phyloP scores from a whole-genome alignment of 495 filamentous ascomycete genomes.

The Lasiosphaeria ovina region DNA sequence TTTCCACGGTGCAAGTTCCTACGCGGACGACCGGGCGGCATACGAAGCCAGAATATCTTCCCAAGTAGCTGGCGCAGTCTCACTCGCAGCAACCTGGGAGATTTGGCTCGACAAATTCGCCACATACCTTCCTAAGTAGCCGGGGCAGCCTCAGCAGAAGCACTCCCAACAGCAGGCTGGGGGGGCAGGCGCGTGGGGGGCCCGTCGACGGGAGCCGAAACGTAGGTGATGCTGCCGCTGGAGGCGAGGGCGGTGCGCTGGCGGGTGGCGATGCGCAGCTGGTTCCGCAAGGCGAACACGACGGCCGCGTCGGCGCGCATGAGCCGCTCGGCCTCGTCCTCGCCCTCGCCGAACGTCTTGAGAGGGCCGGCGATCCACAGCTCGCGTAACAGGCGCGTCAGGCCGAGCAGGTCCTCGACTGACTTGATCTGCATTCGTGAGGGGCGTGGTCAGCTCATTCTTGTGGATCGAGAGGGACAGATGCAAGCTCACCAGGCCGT shows the following conservation, averaged over 20 bases:
- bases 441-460: constrained; percentile 3
- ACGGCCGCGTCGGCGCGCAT: constrained; percentile 22
- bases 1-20: no score
- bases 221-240: constrained; percentile 8
- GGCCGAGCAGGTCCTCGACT: constrained; percentile 34
- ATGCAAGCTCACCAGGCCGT: constrained; percentile 24
- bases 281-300: constrained; percentile 15
- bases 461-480: not conserved
- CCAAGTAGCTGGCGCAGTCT: no score
- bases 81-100: no score
- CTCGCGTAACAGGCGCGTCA: constrained; percentile 42
- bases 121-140: no score
- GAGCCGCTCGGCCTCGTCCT: constrained; percentile 27
- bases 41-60: no score
- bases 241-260: constrained; percentile 1
- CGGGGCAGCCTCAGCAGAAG: not conserved
- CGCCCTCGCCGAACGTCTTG: constrained; percentile 33
- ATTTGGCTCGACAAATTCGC: no score
- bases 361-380: constrained; percentile 46
- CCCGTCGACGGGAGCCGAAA: constrained; percentile 10
- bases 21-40: no score
- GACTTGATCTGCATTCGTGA: constrained; percentile 31
- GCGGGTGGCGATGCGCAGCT: constrained; percentile 12
- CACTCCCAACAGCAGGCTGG: not conserved
- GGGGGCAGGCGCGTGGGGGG: not conserved